phyloP scores from a whole-genome alignment of 768 basidiomycete genomes.

The Suillus subaureus region DNA sequence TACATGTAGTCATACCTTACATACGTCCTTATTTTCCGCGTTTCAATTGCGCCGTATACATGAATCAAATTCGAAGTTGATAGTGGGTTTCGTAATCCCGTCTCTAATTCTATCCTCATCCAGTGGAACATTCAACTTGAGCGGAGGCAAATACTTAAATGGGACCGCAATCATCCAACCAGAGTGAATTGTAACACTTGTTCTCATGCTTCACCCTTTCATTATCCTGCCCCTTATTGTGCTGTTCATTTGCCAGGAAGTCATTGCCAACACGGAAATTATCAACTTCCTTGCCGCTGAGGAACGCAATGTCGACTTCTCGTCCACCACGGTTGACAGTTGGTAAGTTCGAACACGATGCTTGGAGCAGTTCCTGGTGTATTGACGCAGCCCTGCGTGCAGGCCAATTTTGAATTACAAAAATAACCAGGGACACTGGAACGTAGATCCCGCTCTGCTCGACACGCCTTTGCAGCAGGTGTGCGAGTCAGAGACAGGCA shows the following conservation, averaged over 20 bases:
- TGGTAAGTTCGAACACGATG: slow-evolving; percentile 24
- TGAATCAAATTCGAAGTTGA: slow-evolving; percentile 1
- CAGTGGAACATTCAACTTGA: background rate
- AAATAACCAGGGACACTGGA: slow-evolving; percentile 37
- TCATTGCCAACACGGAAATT: slow-evolving; percentile 65
- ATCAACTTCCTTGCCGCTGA: slow-evolving; percentile 50
- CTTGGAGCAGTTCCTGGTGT: slow-evolving; percentile 7
- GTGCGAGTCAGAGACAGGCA: slow-evolving; percentile 32
- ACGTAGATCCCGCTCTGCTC: slow-evolving; percentile 44
- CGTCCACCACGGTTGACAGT: slow-evolving; percentile 29
- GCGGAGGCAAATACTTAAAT: slow-evolving; percentile 4
- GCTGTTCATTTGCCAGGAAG: slow-evolving; percentile 27
- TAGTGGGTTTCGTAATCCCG: background rate
- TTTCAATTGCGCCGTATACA: background rate
- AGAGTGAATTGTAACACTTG: background rate
- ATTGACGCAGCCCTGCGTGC: slow-evolving; percentile 6
- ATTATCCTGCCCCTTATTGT: slow-evolving; percentile 13
- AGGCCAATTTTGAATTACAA: slow-evolving; percentile 45
- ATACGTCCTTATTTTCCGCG: slow-evolving; percentile 4
- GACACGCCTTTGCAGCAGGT: slow-evolving; percentile 38
- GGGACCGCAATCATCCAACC: slow-evolving; percentile 3
- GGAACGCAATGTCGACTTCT: slow-evolving; percentile 19
- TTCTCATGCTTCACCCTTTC: slow-evolving; percentile 5
- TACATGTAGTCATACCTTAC: slow-evolving; percentile 4
- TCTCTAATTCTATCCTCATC: background rate